Percentiles rank a stretch among this genome's conserved stretches.
phyloP scores from a whole-genome alignment of 2,329 filamentous ascomycete species.

The Paracoccidioides lutzii region DNA sequence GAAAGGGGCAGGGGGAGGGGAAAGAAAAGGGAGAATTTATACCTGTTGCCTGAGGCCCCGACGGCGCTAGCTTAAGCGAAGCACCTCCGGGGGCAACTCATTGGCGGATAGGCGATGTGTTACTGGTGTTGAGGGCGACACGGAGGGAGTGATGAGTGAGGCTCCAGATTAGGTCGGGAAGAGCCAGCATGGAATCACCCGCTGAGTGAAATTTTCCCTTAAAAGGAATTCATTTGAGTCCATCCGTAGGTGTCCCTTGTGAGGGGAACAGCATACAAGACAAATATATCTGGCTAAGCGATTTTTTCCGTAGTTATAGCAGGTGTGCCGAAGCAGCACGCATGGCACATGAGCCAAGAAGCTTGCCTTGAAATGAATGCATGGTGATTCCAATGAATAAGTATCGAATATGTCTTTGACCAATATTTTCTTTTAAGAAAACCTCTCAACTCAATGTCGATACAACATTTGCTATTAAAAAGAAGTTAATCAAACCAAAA shows the following conservation, averaged over 20 bases:
- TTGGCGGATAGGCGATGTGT: not conserved
- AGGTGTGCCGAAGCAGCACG: not conserved
- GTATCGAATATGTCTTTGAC: not conserved
- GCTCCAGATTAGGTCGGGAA: not conserved
- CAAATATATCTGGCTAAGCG: not conserved
- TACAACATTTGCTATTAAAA: no score
- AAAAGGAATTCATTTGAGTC: not conserved
- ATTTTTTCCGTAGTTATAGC: not conserved
- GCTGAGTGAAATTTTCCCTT: not conserved
- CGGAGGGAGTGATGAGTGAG: not conserved
- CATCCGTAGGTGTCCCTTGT: not conserved
- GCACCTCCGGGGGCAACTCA: not conserved
- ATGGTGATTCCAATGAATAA: not conserved
- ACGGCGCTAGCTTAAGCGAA: conserved; percentile 7
- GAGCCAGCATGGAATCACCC: not conserved
- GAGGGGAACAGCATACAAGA: not conserved
- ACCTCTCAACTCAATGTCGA: no score
- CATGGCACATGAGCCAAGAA: not conserved
- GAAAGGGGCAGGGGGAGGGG: not conserved
- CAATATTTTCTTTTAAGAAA: no score
- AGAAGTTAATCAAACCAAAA: no score
- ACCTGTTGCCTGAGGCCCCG: not conserved
- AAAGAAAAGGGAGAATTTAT: conserved; percentile 7
- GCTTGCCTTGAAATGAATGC: not conserved
- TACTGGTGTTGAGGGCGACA: not conserved